These are phyloP conservation scores for Cyclotella choctawhatcheeana DNA, from an alignment of 108 stramenopile genomes.

Conservation along the genomic window DNA sequence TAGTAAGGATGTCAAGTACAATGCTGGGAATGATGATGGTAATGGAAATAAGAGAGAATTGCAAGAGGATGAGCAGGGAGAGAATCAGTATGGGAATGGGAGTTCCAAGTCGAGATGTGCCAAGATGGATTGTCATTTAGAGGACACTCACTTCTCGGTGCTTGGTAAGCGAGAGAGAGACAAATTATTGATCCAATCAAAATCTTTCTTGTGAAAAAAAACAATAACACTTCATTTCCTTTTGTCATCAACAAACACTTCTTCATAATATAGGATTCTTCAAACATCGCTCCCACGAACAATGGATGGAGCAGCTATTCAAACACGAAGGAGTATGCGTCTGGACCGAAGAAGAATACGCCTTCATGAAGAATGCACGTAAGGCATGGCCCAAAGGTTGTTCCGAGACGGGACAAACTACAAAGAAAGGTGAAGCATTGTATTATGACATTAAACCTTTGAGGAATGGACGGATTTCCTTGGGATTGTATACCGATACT, in stretches of 20 bases:
- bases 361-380: conserved; percentile 51
- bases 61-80: too few species aligned
- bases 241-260: background rate
- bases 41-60: conserved; percentile 5
- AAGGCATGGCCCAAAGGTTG: conserved; percentile 53
- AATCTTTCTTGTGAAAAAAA: background rate
- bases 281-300: conserved; percentile 57
- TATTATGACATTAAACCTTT: conserved; percentile 70
- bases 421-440: conserved; percentile 27
- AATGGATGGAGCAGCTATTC: conserved; percentile 71
- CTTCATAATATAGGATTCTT: conserved; percentile 53
- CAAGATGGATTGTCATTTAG: conserved; percentile 70
- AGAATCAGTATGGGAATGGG: background rate
- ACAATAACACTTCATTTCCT: background rate
- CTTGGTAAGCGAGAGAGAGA: too few species aligned
- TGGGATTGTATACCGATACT: conserved; percentile 65
- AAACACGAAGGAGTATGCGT: conserved; percentile 68
- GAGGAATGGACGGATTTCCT: conserved; percentile 39
- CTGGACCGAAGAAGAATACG: conserved; percentile 63
- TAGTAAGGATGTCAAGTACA: background rate
- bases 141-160: conserved; percentile 49
- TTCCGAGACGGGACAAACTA: conserved; percentile 17
- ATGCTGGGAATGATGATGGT: conserved; percentile 1
- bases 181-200: too few species aligned
- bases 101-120: conserved; percentile 32